Evolutionary conservation across 2,329 filamentous ascomycete species (phyloP), one percentile per base, ranked within the genome.

Genomic region (Sordariomycetes sp.): DNA sequence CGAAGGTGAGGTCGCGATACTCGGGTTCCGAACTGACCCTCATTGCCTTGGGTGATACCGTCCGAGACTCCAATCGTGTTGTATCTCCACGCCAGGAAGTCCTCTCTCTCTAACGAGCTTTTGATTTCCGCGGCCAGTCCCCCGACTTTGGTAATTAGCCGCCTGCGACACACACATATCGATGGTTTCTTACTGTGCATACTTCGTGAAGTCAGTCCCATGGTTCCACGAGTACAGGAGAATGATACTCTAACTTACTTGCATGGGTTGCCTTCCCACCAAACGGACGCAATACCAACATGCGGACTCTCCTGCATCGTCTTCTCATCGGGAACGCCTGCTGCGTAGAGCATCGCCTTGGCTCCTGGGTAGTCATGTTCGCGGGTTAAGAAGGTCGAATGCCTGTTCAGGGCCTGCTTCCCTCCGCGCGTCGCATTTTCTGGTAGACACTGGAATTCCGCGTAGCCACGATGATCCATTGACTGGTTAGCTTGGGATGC

Each of bases 181-280:
- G 16, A 11, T 20, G 16, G n/a, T 30, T 25, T 55, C 57, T 55
- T 46, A 65, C 61, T 50, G 46, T 65, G 60, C 21, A 57, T 64
- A 43, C 61, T 64, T 18, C 11, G 8, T 5, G 19, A 27, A 19
- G 29, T 19, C 12, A 14, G 20, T 7, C 23, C 12, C n/a, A n/a
- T n/a, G n/a, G n/a, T n/a, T n/a, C n/a, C n/a, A n/a, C n/a, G n/a
- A n/a, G n/a, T n/a, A n/a, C n/a, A n/a, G n/a, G n/a, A n/a, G n/a
- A n/a, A n/a, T n/a, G n/a, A n/a, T n/a, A n/a, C n/a, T n/a, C n/a
- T n/a, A n/a, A 70, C 79, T 62, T 60, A 85, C 80, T 94, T 94
- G 75, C 88, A 95, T 24, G 90, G 86, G 54, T 95, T 95, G 19
- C 90, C 90, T 60, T 95, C 87, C 88, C 88, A 96, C 88, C 88